Base-by-base conservation (phyloP, 768 basidiomycete genomes). In the Boletus rubescentipes region DNA sequence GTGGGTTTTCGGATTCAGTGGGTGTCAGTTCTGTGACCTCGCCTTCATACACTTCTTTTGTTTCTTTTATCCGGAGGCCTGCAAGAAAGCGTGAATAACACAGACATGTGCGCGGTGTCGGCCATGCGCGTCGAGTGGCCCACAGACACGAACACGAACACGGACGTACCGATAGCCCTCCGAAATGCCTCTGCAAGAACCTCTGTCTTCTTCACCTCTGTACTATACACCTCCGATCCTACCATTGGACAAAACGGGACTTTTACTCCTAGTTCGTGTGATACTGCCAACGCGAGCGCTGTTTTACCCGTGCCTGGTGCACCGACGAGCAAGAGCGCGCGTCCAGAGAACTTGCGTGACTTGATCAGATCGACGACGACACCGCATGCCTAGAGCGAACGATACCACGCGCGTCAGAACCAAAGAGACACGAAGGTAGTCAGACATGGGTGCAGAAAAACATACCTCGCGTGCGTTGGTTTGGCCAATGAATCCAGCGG, bases 211-310 rank as follows among this genome's bases (percentile, higher is more conserved):
- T 98, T 98, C 52, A 99, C 94, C 72, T 98, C 95, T 4, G 90
- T 85, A 40, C 87, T 91, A 68, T 96, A 98, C 55, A 98, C 96
- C 72, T 99, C 96, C n/a, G 86, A 89, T 0, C 96, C 96, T 39
- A 98, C 96, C 92, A 98, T 97, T 5, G 94, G 93, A 69, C 95
- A n/a, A 68, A 99, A 99, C 0, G 96, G 96, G 1, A 97, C 94
- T 66, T 97, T 97, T 16, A 81, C 74, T 0, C 96, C 96, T 0
- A 99, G 81, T 64, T 98, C 96, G 54, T 98, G 94, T 5, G 93
- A 87, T 21, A 98, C 82, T 1, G 93, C 96, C n/a, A 98, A 73
- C 2, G 96, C 95, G 23, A 99, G 82, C 0, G 96, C 96, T 0
- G 96, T 99, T 76, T 99, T 99, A 15, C 96, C 96, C 3, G 96